phyloP scores from a whole-genome alignment of 108 stramenopile species.

The Discostella stelligeroides region DNA sequence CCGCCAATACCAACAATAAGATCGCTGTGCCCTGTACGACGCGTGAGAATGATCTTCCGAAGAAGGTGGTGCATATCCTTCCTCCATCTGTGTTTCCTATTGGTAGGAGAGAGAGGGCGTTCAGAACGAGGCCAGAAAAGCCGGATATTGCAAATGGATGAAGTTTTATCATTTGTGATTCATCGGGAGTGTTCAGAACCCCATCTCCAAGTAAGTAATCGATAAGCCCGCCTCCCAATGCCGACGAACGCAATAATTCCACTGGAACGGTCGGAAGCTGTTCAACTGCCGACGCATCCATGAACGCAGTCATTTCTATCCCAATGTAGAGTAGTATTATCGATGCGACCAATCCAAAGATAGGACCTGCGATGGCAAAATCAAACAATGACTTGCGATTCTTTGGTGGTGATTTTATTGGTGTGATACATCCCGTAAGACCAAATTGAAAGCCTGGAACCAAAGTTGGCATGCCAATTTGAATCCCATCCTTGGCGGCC shows the following conservation, averaged over 20 bases:
- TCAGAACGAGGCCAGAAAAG: conserved; percentile 55
- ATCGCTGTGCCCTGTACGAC: conserved; percentile 55
- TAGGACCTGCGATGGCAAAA: conserved; percentile 65
- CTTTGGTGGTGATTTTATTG: conserved; percentile 51
- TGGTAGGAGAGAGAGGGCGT: conserved; percentile 62
- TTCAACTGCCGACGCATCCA: conserved; percentile 36
- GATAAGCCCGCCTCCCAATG: conserved; percentile 58
- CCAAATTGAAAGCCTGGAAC: conserved; percentile 65
- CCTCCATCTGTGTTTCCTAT: conserved; percentile 84
- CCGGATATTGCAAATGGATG: conserved; percentile 68
- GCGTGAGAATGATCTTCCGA: conserved; percentile 68
- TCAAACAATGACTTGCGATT: conserved; percentile 66
- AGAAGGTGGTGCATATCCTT: conserved; percentile 64
- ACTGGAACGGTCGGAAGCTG: conserved; percentile 56
- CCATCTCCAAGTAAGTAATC: conserved; percentile 59
- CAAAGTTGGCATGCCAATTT: conserved; percentile 53
- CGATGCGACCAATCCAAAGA: conserved; percentile 44
- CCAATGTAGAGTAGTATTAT: conserved; percentile 53
- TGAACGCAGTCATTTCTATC: conserved; percentile 52
- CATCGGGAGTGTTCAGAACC: conserved; percentile 40
- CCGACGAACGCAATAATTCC: conserved; percentile 50
- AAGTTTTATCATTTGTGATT: conserved; percentile 48
- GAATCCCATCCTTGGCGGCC: conserved; percentile 59
- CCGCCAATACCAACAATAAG: conserved; percentile 50
- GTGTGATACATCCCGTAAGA: conserved; percentile 53